These are phyloP conservation scores for Dactylellina drechsleri DNA, from an alignment of 2,329 filamentous ascomycete species.

Conservation along the genomic window DNA sequence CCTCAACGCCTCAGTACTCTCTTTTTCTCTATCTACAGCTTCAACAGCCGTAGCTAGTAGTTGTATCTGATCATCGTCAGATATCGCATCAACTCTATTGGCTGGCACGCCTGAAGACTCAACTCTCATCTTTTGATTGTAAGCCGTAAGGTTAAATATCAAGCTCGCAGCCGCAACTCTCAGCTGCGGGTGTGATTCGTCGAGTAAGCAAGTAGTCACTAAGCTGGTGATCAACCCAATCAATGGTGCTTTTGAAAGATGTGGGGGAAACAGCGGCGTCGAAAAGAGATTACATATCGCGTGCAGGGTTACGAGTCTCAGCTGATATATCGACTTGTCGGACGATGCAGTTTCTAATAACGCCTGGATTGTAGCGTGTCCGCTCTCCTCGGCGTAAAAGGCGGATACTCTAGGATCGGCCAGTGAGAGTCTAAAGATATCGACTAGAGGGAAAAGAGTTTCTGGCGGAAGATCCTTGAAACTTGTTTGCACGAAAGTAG, in stretches of 20 bases:
- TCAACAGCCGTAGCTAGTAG: slow-evolving; percentile 83
- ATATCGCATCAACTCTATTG: slow-evolving; percentile 69
- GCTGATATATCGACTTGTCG: slow-evolving; percentile 69
- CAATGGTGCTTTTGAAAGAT: slow-evolving; percentile 69
- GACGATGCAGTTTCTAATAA: slow-evolving; percentile 69
- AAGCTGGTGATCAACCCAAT: slow-evolving; percentile 73
- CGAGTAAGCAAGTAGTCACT: slow-evolving; percentile 80
- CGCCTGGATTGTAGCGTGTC: slow-evolving; percentile 71
- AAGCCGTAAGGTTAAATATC: slow-evolving; percentile 80
- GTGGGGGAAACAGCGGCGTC: slow-evolving; percentile 74
- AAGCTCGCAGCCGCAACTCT: slow-evolving; percentile 84
- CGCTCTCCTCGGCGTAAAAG: slow-evolving; percentile 79
- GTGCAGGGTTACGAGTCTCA: slow-evolving; percentile 84
- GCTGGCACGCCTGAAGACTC: slow-evolving; percentile 65
- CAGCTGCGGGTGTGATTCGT: slow-evolving; percentile 76
- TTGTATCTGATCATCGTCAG: slow-evolving; percentile 79
- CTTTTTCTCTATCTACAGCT: slow-evolving; percentile 69
- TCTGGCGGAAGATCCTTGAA: slow-evolving; percentile 70
- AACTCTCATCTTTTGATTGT: slow-evolving; percentile 69
- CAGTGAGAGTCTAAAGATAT: slow-evolving; percentile 81
- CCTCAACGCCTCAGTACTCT: slow-evolving; percentile 75
- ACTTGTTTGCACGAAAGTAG: slow-evolving; percentile 69
- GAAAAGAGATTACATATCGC: slow-evolving; percentile 86
- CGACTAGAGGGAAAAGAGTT: slow-evolving; percentile 81
- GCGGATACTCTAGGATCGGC: slow-evolving; percentile 81